Evolutionary conservation across 2,329 filamentous ascomycete species (phyloP), one percentile per base, ranked within the genome.

Genomic region (Paracoccidioides lutzii): DNA sequence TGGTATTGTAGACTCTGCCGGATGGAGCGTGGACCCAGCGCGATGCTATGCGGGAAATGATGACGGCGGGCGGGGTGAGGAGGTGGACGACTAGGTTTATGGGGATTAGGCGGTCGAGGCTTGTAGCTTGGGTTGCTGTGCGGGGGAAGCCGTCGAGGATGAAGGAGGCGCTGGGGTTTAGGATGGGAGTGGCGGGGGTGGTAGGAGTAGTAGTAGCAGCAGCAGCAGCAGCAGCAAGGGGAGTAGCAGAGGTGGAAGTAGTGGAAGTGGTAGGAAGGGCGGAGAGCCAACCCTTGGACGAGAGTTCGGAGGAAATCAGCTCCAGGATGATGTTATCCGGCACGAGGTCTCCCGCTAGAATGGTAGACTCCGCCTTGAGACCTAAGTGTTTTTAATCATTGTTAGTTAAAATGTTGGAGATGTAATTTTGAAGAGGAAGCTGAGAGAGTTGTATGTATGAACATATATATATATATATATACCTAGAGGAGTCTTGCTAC

Each of bases 141-240:
- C 93, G 86, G 2, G 93, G 93, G 71, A 97, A 98, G 14, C 93
- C 93, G 69, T 98, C 93, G 54, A 98, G 85, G 60, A 98, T 87
- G 70, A 96, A 97, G 0, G 90, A 95, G 7, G 90, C 89, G 0
- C 82, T 76, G 0, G 90, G 87, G 59, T 85, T 79, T 44, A 93
- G 80, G 51, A 84, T 68, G 58, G 59, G 68, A 64, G 57, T 66
- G 67, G 56, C 71, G 66, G 54, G 68, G 66, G 32, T 67, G 65
- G 59, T 77, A 71, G 53, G 76, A 68, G 9, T 74, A 73, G 51
- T 76, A 71, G 52, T 74, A 69, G 60, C 77, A 68, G 53, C 75
- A 68, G 66, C 61, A 22, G 42, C 5, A 8, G 42, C 42, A 8
- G 42, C 42, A 15, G 55, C 71, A 66, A 53, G 68, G 66, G 30